Base-by-base conservation (phyloP, 345 rosid genomes). In the Eucalyptus erythrocorys region DNA sequence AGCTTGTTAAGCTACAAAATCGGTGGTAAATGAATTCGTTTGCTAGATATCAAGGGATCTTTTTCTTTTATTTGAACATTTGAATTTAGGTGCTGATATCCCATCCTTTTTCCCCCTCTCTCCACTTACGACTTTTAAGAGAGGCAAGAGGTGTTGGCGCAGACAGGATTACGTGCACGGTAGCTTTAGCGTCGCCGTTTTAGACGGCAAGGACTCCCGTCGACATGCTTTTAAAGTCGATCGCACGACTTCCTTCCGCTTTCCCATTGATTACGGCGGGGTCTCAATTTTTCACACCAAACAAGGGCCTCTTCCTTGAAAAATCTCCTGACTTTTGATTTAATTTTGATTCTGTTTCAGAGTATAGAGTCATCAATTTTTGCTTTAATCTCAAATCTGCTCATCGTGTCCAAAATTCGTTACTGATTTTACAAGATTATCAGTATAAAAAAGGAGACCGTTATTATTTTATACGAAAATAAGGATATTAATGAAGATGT, bases 361-460 rank as follows among this genome's bases (percentile, higher is more conserved):
- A 16, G 10, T 6, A 14, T 64, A 30, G 32, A 64, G 12, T 11
- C 32, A 6, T 27, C 5, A 12, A 6, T 27, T 26, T 59, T 59
- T 26, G 32, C 15, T 27, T 0, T 0, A 7, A 2, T n/a, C 19
- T 6, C 71, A 14, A 6, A 64, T 64, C 1, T n/a, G 37, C 10
- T 16, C 5, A 2, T 51, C 8, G n/a, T 1, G 7, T 59, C 4
- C 7, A 30, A 61, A 64, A 30, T 30, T n/a, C 10, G 1, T 13
- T 1, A 7, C 0, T 12, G 1, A 30, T 64, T 7, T n/a, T 14
- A 4, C 0, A 14, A n/a, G 37, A 64, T 53, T n/a, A n/a, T 61
- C 8, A 2, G 12, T 13, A 61, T 61, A 34, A 14, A 61, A 27
- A 61, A 9, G 17, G 64, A 26, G n/a, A 26, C 68, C 4, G 1